Evolutionary conservation across 2,329 filamentous ascomycete species (phyloP).

Genomic region (Diaporthe citri): DNA sequence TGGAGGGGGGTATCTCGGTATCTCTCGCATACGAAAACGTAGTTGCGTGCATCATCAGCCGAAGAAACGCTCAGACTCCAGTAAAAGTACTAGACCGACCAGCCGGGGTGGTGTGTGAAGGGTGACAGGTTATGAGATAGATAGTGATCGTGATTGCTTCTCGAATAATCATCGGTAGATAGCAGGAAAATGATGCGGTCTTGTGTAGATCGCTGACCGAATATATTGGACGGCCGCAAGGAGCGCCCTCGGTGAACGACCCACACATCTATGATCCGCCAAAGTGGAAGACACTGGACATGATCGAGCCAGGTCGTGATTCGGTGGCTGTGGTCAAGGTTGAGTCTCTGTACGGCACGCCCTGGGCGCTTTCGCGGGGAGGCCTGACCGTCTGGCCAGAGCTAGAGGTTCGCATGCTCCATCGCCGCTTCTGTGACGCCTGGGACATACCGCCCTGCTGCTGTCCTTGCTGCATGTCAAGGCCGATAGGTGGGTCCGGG

Average conservation of each 20-base stretch:
- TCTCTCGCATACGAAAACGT: constrained; percentile 41
- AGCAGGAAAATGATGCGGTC: constrained; percentile 9
- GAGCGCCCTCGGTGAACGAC: not conserved
- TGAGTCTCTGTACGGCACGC: constrained; percentile 35
- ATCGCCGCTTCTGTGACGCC: constrained; percentile 38
- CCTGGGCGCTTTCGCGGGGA: constrained; percentile 35
- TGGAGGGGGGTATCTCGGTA: constrained; percentile 41
- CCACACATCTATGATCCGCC: constrained; percentile 35
- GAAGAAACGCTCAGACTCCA: constrained; percentile 38
- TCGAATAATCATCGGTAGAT: constrained; percentile 17
- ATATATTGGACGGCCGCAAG: not conserved
- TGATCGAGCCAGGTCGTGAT: constrained; percentile 40
- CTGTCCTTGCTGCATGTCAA: constrained; percentile 35
- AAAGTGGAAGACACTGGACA: constrained; percentile 41
- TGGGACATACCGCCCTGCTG: constrained; percentile 30
- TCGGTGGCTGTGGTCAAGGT: constrained; percentile 34
- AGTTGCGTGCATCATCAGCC: constrained; percentile 41
- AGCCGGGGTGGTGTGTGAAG: constrained; percentile 24
- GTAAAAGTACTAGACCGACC: constrained; percentile 37
- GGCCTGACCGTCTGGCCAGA: constrained; percentile 39
- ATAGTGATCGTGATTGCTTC: constrained; percentile 14
- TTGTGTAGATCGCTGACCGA: not conserved
- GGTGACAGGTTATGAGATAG: constrained; percentile 24
- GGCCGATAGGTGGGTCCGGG: constrained; percentile 38
- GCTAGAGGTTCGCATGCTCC: constrained; percentile 41